These are phyloP conservation scores for Aspergillus pseudoterreus DNA, from an alignment of 2,329 filamentous ascomycete species.

Conservation along the genomic window DNA sequence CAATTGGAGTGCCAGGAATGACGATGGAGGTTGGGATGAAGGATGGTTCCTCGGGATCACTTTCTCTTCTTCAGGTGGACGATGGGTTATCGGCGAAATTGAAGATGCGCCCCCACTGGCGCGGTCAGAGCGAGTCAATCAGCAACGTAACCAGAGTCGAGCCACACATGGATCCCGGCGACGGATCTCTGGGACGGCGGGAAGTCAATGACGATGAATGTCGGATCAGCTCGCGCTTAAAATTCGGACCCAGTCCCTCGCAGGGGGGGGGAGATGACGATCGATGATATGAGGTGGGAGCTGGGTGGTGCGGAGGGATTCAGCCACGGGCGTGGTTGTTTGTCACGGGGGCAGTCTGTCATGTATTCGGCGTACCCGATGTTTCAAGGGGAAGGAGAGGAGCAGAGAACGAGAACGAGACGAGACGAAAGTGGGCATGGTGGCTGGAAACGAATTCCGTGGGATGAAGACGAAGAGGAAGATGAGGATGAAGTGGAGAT, in stretches of 20 bases:
- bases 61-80: background rate
- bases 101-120: background rate
- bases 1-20: conserved; percentile 11
- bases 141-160: conserved; percentile 1
- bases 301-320: background rate
- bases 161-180: conserved; percentile 7
- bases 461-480: background rate
- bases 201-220: conserved; percentile 6
- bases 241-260: background rate
- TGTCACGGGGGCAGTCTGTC: background rate
- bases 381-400: too few relatives aligned
- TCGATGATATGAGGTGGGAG: background rate
- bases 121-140: conserved; percentile 1
- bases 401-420: too few relatives aligned
- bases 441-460: background rate
- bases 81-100: background rate
- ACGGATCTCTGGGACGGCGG: conserved; percentile 1
- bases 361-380: too few relatives aligned
- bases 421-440: background rate
- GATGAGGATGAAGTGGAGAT: background rate
- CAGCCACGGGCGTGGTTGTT: background rate
- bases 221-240: background rate
- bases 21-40: background rate
- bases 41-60: background rate
- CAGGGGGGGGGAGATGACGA: background rate